Evolutionary conservation across 2,329 filamentous ascomycete species (phyloP).

Genomic region (Penicillium concentricum): DNA sequence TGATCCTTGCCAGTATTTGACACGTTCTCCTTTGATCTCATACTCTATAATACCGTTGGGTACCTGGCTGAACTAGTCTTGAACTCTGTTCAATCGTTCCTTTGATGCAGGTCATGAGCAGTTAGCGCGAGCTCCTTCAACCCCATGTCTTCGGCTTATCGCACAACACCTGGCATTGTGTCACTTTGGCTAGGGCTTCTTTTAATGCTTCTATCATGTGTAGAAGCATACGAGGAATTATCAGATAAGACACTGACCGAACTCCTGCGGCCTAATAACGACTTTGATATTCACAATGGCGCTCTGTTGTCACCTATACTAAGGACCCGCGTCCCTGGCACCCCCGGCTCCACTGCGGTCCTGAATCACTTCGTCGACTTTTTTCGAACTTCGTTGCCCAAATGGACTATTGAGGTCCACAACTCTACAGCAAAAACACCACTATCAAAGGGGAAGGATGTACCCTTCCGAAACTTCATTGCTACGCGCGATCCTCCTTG

Average conservation of each 20-base stretch:
- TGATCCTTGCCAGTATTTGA: not conserved
- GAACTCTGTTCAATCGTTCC: not conserved
- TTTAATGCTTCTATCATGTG: constrained; percentile 21
- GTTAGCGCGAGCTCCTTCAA: constrained; percentile 1
- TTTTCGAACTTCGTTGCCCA: constrained; percentile 70
- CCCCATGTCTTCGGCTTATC: constrained; percentile 29
- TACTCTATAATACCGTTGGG: not conserved
- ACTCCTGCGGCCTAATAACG: constrained; percentile 69
- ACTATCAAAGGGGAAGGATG: constrained; percentile 63
- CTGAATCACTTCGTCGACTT: constrained; percentile 82
- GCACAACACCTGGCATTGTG: constrained; percentile 31
- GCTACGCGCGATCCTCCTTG: constrained; percentile 86
- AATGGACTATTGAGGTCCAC: constrained; percentile 79
- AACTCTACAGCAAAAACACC: constrained; percentile 88
- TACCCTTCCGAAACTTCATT: constrained; percentile 86
- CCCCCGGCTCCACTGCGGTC: constrained; percentile 68
- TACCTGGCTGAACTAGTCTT: constrained; percentile 11
- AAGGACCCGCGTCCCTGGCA: constrained; percentile 83
- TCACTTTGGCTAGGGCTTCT: constrained; percentile 27
- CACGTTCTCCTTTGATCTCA: not conserved
- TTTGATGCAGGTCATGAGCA: constrained; percentile 13
- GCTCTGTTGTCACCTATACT: constrained; percentile 81
- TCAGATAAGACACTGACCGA: constrained; percentile 71
- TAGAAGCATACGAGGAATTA: constrained; percentile 58
- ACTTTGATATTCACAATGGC: constrained; percentile 77